Conservation (phyloP, 805 yeast genomes). For the Candida multigemmis region DNA sequence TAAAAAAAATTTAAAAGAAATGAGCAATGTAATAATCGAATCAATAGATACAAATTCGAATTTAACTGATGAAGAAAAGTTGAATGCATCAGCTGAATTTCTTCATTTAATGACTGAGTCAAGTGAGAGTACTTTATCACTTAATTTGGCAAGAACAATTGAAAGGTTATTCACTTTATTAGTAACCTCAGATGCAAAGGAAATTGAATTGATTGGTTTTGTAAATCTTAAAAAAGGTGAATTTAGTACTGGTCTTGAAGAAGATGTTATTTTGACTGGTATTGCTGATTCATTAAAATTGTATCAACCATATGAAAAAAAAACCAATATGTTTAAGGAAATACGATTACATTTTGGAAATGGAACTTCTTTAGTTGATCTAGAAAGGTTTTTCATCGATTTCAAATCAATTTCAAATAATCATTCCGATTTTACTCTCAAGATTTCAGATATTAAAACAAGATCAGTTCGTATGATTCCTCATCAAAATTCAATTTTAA, state of each 20-base stretch:
- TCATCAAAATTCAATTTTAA: slow-evolving; percentile 36
- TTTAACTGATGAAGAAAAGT: too few species aligned
- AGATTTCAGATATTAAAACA: slow-evolving; percentile 51
- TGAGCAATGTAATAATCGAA: too few species aligned
- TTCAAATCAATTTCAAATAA: too few species aligned
- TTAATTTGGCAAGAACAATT: slow-evolving; percentile 35
- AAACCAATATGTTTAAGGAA: slow-evolving; percentile 18
- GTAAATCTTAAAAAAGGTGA: slow-evolving; percentile 19
- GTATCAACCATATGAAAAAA: slow-evolving; percentile 5
- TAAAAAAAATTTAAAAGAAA: slow-evolving; percentile 4
- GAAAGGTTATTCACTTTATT: slow-evolving; percentile 31
- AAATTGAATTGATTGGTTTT: slow-evolving; percentile 48
- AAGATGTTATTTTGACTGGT: slow-evolving; percentile 49
- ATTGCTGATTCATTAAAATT: slow-evolving; percentile 44
- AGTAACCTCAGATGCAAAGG: slow-evolving; percentile 48
- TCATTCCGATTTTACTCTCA: slow-evolving; percentile 6
- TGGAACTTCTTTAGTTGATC: slow-evolving; percentile 15
- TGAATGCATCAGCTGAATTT: slow-evolving; percentile 7
- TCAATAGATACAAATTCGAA: slow-evolving; percentile 7
- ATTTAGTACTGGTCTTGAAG: slow-evolving; percentile 7
- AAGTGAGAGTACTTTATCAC: slow-evolving; percentile 13
- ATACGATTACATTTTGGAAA: slow-evolving; percentile 11
- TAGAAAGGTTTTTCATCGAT: slow-evolving; percentile 11
- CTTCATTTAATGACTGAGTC: slow-evolving; percentile 1
- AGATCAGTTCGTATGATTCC: slow-evolving; percentile 39